Conservation (phyloP, 208 protist genomes). For the Herpetomonas samuelpessoai region DNA sequence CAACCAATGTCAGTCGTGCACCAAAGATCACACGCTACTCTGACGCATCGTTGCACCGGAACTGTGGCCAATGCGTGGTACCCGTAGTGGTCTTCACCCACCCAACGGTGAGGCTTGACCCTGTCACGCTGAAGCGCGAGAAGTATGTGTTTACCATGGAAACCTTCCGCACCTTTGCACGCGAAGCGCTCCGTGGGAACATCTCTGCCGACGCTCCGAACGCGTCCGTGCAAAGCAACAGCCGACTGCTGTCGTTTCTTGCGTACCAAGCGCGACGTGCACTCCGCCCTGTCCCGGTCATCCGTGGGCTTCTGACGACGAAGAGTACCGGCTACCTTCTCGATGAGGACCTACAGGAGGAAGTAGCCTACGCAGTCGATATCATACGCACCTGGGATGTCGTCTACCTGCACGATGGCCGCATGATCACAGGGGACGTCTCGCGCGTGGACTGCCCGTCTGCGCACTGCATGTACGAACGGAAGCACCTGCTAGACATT, state of each 20-base stretch:
- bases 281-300: background rate
- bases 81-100: conserved; percentile 89
- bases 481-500: conserved; percentile 69
- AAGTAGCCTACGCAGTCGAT: conserved; percentile 48
- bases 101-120: conserved; percentile 62
- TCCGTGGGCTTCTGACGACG: background rate
- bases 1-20: no score
- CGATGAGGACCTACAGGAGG: conserved; percentile 23
- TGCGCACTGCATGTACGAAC: conserved; percentile 50
- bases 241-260: background rate
- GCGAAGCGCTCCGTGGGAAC: conserved; percentile 29
- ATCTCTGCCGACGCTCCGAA: conserved; percentile 29
- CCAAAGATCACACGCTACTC: conserved; percentile 76
- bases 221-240: conserved; percentile 4
- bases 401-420: conserved; percentile 71
- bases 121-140: conserved; percentile 57
- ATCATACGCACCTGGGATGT: conserved; percentile 85
- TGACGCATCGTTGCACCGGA: conserved; percentile 64
- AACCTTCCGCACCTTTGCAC: conserved; percentile 57
- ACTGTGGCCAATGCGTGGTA: conserved; percentile 62
- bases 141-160: conserved; percentile 72
- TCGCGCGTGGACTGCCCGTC: conserved; percentile 43
- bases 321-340: conserved; percentile 16
- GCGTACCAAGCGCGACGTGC: background rate
- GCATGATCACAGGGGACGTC: conserved; percentile 68